Base-by-base conservation (phyloP, 768 basidiomycete genomes). In the Albatrellus ellisii region DNA sequence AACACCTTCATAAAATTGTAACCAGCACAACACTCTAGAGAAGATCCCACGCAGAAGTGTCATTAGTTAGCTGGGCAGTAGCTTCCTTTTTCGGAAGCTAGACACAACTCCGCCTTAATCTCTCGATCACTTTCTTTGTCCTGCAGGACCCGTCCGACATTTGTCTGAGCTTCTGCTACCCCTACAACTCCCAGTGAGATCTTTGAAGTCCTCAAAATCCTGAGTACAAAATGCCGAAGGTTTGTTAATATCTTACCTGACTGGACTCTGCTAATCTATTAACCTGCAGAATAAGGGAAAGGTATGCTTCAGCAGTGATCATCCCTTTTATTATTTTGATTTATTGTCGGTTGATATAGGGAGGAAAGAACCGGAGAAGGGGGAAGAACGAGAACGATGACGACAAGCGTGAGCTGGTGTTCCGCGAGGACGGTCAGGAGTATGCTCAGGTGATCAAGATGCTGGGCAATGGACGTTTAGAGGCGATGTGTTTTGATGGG, bases 341-440 rank as follows among this genome's bases (percentile, higher is more conserved):
- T 46, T 12, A 36, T 26, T 35, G 36, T 26, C 44, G 32, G 48
- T 22, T 36, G 20, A 21, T 36, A 50, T 54, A 99, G 92, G 94
- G 94, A 61, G 95, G 94, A 48, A 98, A 99, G 74, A 99, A 98
- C 69, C 77, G 94, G 66, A 76, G 95, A 75, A 75, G 95, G 67
- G 95, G 95, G 73, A 99, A 99, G 77, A 98, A 97, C 66, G 94
- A 99, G 69, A 95, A 94, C 66, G 95, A 98, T 43, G 86, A 88
- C 54, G 88, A 95, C 68, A 98, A 97, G 72, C 85, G 95, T 54
- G 95, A 99, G 62, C 75, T 98, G 43, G 91, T 97, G 29, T 98
- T 98, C 72, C 83, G 87, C 55, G 94, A 98, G 62, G 95, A 98
- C 57, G 94, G 94, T 6, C 95, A 99, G 64, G 91, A 98, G 62